These are phyloP conservation scores for Stipa capillata DNA, from an alignment of 176 grass and related monocot species.

Conservation along the genomic window DNA sequence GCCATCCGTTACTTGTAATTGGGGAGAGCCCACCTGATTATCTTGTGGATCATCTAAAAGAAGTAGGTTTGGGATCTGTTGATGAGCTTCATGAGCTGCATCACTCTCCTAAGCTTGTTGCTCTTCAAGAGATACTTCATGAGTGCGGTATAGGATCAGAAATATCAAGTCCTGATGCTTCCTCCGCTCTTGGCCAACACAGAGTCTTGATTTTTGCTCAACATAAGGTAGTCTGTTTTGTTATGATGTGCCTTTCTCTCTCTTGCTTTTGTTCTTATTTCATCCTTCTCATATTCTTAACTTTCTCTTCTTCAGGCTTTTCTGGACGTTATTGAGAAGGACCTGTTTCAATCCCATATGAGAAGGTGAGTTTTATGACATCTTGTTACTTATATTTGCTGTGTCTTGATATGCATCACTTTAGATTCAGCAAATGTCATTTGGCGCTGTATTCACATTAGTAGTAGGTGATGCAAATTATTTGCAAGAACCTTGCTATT, in stretches of 20 bases:
- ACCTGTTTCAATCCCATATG: constrained; percentile 88
- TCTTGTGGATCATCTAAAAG: constrained; percentile 51
- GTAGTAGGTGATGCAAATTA: constrained; percentile 1
- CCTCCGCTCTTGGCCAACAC: constrained; percentile 55
- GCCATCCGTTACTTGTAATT: constrained; percentile 84
- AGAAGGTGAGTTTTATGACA: constrained; percentile 53
- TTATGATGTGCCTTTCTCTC: not conserved
- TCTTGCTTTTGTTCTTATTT: not conserved
- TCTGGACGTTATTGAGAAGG: constrained; percentile 93
- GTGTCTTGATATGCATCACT: not conserved
- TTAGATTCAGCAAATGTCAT: not conserved
- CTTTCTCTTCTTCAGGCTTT: constrained; percentile 57
- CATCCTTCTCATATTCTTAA: not conserved
- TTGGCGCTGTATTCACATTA: not conserved
- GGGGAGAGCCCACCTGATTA: constrained; percentile 59
- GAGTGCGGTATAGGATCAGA: constrained; percentile 96
- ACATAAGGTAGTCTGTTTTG: constrained; percentile 64
- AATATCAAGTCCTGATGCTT: constrained; percentile 71
- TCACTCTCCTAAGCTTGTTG: constrained; percentile 96
- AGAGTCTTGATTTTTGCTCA: constrained; percentile 98
- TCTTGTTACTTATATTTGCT: not conserved
- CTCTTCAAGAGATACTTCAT: constrained; percentile 98
- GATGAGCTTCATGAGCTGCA: constrained; percentile 83
- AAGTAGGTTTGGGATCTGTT: constrained; percentile 44
- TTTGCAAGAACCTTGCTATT: not conserved